Base-by-base conservation (phyloP, 1,284 basidiomycete genomes). In the Naganishia sp. region DNA sequence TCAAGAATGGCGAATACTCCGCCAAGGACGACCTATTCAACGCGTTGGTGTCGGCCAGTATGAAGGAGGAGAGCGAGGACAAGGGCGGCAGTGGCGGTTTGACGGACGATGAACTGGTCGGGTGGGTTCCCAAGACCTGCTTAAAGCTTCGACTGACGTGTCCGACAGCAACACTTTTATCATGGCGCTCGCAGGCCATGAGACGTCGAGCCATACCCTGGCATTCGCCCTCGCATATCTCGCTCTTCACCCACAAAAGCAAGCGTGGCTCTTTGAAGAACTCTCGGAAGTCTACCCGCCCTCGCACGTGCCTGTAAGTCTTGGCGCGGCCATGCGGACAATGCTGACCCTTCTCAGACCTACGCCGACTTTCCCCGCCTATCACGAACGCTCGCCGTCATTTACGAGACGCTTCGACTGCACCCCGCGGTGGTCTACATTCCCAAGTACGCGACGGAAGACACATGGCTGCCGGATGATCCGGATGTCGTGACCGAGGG, bases 331-430 rank as follows among this genome's bases (percentile, higher is more conserved):
- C 21, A 39, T 11, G 21, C 63, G 11, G 9, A 42, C 18, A 31
- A 28, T 11, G n/a, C 35, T 28, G 13, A 43, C 32, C 18, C 50
- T 43, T 21, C 15, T 31, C 68, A 85, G 84, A 79, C 78, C 2
- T 87, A 86, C 70, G 82, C 84, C 65, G 84, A 86, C 53, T 82
- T 85, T 77, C 72, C 80, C 31, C 67, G 75, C 39, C 77, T 87
- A 11, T 67, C 71, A 2, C 67, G 75, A 50, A 70, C 69, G 35
- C 70, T 71, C 63, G 86, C 85, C 11, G 83, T 85, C 1, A 78
- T 86, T 65, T 81, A 86, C 72, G 87, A 88, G 75, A 83, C 85
- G 0, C 76, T 88, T 11, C 81, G 87, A 21, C 75, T 87, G 70
- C 86, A 84, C 72, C 84, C 86, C 51, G 81, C 85, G 10, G 86